phyloP scores from a whole-genome alignment of 345 rosid species.

The Rhodamnia rubescens region DNA sequence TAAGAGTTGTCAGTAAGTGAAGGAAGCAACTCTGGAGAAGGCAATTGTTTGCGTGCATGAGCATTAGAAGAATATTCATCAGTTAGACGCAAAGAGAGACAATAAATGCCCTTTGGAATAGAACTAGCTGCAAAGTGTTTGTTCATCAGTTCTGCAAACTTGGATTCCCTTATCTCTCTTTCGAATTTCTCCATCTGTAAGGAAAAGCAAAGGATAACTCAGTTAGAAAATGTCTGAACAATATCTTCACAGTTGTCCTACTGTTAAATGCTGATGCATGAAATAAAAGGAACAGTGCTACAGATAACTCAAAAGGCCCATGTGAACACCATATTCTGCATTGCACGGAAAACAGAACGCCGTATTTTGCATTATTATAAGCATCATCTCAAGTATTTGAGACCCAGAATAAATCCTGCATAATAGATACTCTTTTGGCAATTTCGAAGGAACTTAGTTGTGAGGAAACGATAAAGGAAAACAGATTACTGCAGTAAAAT shows the following conservation, averaged over 20 bases:
- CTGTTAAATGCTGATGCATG: neutral
- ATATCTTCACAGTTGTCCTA: neutral
- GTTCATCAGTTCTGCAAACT: slow-evolving; percentile 90
- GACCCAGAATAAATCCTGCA: neutral
- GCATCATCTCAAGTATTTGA: neutral
- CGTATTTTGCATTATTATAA: neutral
- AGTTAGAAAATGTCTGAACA: neutral
- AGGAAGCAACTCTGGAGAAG: slow-evolving; percentile 98
- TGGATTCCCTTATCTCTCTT: slow-evolving; percentile 82
- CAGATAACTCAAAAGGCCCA: neutral
- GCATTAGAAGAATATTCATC: slow-evolving; percentile 99
- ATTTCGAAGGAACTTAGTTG: neutral
- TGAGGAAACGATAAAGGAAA: neutral
- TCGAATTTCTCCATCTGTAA: slow-evolving; percentile 88
- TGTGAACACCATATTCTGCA: neutral
- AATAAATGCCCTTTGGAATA: slow-evolving; percentile 93
- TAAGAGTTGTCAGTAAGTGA: slow-evolving; percentile 79
- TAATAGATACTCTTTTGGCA: neutral
- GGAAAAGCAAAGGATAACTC: neutral
- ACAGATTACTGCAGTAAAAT: neutral
- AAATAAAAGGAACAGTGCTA: neutral
- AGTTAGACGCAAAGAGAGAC: slow-evolving; percentile 89
- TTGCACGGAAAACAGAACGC: neutral
- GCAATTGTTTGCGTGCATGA: slow-evolving; percentile 92
- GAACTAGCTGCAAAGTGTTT: slow-evolving; percentile 99